Evolutionary conservation across 805 yeast species (phyloP).

Genomic region (Grigorovia humatica): DNA sequence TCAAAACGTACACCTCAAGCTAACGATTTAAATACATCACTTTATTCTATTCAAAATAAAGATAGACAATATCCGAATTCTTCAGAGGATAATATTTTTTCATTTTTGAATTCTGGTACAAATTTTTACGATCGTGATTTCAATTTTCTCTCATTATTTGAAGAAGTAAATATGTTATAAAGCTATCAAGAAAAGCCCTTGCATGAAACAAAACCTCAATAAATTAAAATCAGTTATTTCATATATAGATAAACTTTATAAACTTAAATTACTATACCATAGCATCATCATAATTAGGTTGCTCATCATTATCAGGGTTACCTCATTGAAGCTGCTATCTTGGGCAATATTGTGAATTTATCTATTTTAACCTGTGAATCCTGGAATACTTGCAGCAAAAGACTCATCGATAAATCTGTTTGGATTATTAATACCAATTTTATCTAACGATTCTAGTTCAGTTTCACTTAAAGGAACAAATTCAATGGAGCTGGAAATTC

Average conservation of each 20-base stretch:
- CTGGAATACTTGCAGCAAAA: constrained; percentile 22
- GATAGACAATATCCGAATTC: neutral
- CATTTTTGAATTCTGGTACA: neutral
- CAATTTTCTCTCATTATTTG: neutral
- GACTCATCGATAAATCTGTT: constrained; percentile 26
- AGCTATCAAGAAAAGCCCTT: neutral
- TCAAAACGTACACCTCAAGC: neutral
- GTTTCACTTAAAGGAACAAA: constrained; percentile 32
- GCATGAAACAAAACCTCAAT: neutral
- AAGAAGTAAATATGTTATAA: neutral
- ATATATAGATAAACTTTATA: neutral
- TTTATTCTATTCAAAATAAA: neutral
- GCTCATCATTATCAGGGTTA: too few species aligned
- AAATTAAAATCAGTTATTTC: neutral
- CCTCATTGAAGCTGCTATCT: too few species aligned
- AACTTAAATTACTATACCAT: neutral
- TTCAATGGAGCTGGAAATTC: constrained; percentile 39
- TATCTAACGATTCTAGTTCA: constrained; percentile 32
- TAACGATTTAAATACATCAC: neutral
- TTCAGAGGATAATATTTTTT: neutral
- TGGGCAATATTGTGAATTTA: neutral
- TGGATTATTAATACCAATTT: constrained; percentile 25
- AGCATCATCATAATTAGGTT: neutral
- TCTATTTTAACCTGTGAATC: constrained; percentile 9
- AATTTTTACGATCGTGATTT: constrained; percentile 8